Conservation (phyloP, 768 basidiomycete genomes). For the Pleurotus giganteus region DNA sequence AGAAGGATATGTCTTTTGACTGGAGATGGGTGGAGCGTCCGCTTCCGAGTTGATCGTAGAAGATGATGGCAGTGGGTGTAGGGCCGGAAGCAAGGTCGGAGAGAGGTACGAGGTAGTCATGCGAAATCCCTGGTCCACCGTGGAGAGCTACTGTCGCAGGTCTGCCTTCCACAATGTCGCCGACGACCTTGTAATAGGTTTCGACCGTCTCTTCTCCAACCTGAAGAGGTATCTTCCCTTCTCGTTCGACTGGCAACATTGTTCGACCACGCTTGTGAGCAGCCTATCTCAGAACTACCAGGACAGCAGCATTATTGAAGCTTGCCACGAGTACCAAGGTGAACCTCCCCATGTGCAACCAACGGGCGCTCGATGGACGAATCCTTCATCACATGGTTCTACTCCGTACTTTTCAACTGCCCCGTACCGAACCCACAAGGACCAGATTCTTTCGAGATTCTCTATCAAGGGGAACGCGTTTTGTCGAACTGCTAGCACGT, state of each 20-base stretch:
- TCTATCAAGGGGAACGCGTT: background rate
- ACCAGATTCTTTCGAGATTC: background rate
- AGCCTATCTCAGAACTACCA: too few species aligned
- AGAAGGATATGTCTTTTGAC: slow-evolving; percentile 44
- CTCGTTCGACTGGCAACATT: slow-evolving; percentile 8
- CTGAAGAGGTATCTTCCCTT: slow-evolving; percentile 18
- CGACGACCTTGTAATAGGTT: slow-evolving; percentile 46
- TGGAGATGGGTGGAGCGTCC: slow-evolving; percentile 50
- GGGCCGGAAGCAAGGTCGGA: slow-evolving; percentile 32
- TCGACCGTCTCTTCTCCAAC: slow-evolving; percentile 20
- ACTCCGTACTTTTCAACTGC: background rate
- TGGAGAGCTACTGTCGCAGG: slow-evolving; percentile 43
- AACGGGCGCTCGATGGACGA: background rate
- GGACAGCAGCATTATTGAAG: too few species aligned
- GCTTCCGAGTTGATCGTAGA: slow-evolving; percentile 57
- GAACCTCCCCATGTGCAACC: background rate
- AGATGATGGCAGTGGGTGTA: slow-evolving; percentile 38
- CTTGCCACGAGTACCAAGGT: background rate
- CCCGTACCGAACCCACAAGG: background rate
- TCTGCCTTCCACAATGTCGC: slow-evolving; percentile 26
- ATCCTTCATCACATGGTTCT: background rate
- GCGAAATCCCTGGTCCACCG: slow-evolving; percentile 47
- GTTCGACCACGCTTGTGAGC: background rate
- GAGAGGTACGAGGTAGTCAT: slow-evolving; percentile 43
- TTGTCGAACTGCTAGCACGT: background rate